These are phyloP conservation scores for Filobasidium uniguttulatum DNA, from an alignment of 1,284 basidiomycete genomes.

Conservation along the genomic window DNA sequence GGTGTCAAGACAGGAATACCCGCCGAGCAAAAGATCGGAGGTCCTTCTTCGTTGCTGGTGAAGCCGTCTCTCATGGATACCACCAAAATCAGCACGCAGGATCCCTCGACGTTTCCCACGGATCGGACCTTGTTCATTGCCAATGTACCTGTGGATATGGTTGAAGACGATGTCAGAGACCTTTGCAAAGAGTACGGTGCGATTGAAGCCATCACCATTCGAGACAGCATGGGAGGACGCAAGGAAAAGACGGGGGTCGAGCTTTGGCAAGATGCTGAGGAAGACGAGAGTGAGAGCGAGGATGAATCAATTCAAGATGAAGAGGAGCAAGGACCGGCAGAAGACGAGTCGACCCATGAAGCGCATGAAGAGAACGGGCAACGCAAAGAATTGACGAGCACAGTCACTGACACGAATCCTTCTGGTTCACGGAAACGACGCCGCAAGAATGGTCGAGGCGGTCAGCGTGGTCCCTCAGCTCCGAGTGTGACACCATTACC, in stretches of 20 bases:
- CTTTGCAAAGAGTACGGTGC: conserved; percentile 63
- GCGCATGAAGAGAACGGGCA: conserved; percentile 32
- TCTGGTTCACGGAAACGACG: no score
- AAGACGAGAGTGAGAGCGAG: conserved; percentile 17
- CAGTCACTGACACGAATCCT: conserved; percentile 15
- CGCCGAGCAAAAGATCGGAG: neutral
- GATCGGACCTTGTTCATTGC: conserved; percentile 64
- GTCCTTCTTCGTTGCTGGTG: neutral
- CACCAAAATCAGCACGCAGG: neutral
- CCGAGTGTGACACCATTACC: conserved; percentile 38
- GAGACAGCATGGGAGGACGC: conserved; percentile 11
- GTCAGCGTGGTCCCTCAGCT: conserved; percentile 33
- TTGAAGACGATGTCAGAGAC: conserved; percentile 55
- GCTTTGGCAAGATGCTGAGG: conserved; percentile 18
- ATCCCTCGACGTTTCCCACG: neutral
- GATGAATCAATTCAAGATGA: conserved; percentile 18
- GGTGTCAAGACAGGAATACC: no score
- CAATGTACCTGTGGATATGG: conserved; percentile 71
- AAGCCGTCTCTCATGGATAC: neutral
- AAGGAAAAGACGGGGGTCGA: conserved; percentile 24
- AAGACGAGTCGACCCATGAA: conserved; percentile 33
- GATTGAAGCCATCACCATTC: conserved; percentile 56
- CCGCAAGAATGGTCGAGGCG: no score
- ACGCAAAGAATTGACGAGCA: conserved; percentile 34
- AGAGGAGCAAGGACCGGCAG: conserved; percentile 27